Percentiles rank a stretch among this genome's conserved stretches.
These are phyloP conservation scores for Moesziomyces antarcticus DNA, from an alignment of 1,284 basidiomycete species.

Conservation along the genomic window DNA sequence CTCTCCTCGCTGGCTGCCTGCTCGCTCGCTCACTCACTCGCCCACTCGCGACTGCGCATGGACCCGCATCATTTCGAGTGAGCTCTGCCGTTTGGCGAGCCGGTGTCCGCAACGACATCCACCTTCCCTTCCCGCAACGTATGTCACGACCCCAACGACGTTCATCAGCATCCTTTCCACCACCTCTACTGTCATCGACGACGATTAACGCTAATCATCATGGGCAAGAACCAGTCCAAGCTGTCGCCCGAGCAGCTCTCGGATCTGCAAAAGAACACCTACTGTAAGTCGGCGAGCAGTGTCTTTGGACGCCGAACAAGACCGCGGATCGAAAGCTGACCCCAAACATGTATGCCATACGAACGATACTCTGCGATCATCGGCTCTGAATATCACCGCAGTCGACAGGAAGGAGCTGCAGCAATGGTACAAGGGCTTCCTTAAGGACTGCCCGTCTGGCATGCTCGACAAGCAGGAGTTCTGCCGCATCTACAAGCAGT, in stretches of 20 bases:
- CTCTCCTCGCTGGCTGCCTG: too few relatives aligned
- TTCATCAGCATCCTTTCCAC: not conserved
- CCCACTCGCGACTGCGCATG: too few relatives aligned
- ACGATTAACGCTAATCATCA: slow-evolving; percentile 42
- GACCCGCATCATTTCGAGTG: too few relatives aligned
- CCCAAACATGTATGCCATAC: not conserved
- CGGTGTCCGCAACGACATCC: not conserved
- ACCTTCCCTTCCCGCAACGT: not conserved
- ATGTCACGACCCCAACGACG: too few relatives aligned
- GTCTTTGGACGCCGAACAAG: not conserved
- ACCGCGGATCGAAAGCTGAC: slow-evolving; percentile 16
- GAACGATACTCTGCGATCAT: not conserved
- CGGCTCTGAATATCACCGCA: slow-evolving; percentile 66
- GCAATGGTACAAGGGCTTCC: slow-evolving; percentile 99
- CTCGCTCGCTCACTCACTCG: too few relatives aligned
- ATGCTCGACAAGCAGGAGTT: slow-evolving; percentile 97
- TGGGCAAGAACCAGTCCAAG: slow-evolving; percentile 98
- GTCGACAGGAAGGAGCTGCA: slow-evolving; percentile 99
- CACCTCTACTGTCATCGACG: not conserved
- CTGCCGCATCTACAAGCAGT: slow-evolving; percentile 95
- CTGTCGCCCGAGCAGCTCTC: slow-evolving; percentile 92
- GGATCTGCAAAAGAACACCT: slow-evolving; percentile 97
- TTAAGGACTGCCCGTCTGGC: slow-evolving; percentile 97
- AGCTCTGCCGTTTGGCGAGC: too few relatives aligned
- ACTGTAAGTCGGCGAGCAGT: slow-evolving; percentile 76